These are phyloP conservation scores for Protoeuglena noctilucae DNA, from an alignment of 139 green algal species.

Conservation along the genomic window DNA sequence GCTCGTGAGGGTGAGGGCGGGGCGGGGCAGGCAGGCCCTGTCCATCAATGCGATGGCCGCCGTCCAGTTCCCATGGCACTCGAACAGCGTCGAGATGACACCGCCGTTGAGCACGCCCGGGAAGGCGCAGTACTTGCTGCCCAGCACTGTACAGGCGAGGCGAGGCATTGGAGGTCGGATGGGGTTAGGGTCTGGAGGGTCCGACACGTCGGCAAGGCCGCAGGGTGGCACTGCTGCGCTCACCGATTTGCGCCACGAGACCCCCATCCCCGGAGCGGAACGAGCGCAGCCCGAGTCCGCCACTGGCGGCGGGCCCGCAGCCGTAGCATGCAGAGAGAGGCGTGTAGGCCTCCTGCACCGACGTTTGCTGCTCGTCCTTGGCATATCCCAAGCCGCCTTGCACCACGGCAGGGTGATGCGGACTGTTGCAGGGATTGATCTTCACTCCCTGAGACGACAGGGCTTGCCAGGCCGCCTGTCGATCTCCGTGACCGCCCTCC, in stretches of 20 bases:
- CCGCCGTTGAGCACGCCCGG: slow-evolving; percentile 63
- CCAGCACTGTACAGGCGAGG: background rate
- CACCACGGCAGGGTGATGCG: slow-evolving; percentile 43
- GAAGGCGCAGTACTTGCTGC: background rate
- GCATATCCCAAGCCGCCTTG: slow-evolving; percentile 29
- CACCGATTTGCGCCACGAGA: slow-evolving; percentile 29
- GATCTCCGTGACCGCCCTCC: no score
- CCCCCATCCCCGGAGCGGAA: slow-evolving; percentile 31
- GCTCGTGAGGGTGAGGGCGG: slow-evolving; percentile 60
- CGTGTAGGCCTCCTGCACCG: slow-evolving; percentile 54
- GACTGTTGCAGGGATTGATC: slow-evolving; percentile 59
- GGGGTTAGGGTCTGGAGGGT: background rate
- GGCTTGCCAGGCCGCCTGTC: no score
- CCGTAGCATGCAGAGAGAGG: slow-evolving; percentile 49
- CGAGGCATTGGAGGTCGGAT: background rate
- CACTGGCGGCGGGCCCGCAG: slow-evolving; percentile 32
- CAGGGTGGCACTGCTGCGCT: slow-evolving; percentile 44
- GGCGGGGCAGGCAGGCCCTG: slow-evolving; percentile 37
- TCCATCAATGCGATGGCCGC: slow-evolving; percentile 47
- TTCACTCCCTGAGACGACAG: no score
- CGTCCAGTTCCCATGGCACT: slow-evolving; percentile 48
- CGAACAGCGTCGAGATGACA: slow-evolving; percentile 46
- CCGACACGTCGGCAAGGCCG: slow-evolving; percentile 10
- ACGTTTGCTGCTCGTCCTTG: slow-evolving; percentile 21
- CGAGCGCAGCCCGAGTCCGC: slow-evolving; percentile 41